These are phyloP conservation scores for Termitomyces sp. DNA, from an alignment of 1,284 basidiomycete species.

Conservation along the genomic window DNA sequence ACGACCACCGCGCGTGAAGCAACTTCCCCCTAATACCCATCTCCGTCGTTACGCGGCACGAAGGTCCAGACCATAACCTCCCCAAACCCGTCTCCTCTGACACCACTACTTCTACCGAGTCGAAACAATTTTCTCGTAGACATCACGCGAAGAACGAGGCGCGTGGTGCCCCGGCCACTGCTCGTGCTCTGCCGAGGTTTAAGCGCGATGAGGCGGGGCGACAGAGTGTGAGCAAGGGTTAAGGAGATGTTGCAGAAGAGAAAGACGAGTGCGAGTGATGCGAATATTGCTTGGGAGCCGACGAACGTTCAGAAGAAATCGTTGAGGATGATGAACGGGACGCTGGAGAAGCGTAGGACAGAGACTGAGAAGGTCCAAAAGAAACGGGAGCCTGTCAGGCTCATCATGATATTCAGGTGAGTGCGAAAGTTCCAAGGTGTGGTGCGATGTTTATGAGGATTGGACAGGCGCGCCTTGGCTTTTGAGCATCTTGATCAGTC, in stretches of 20 bases:
- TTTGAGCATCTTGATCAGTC: neutral
- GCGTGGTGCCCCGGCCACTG: neutral
- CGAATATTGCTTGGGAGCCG: neutral
- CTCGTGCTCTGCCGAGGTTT: conserved; percentile 6
- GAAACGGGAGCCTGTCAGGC: neutral
- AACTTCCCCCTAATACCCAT: neutral
- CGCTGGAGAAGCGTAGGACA: neutral
- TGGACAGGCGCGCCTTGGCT: neutral
- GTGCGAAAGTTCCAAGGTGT: neutral
- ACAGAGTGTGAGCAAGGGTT: neutral
- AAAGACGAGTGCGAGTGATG: neutral
- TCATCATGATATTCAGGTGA: neutral
- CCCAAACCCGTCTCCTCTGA: neutral
- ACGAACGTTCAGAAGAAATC: neutral
- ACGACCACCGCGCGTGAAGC: neutral
- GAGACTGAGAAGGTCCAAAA: neutral
- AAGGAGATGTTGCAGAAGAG: neutral
- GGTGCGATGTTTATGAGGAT: neutral
- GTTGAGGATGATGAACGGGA: neutral
- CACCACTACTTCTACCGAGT: neutral
- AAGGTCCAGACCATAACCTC: neutral
- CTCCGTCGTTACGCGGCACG: neutral
- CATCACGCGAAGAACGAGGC: conserved; percentile 11
- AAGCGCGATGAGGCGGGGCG: conserved; percentile 1
- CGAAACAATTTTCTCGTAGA: neutral